A percentile compares a stretch with the other conserved stretches of the same genome.
Evolutionary conservation across 2,329 filamentous ascomycete species (phyloP).

Genomic region (Xylaria arbuscula): DNA sequence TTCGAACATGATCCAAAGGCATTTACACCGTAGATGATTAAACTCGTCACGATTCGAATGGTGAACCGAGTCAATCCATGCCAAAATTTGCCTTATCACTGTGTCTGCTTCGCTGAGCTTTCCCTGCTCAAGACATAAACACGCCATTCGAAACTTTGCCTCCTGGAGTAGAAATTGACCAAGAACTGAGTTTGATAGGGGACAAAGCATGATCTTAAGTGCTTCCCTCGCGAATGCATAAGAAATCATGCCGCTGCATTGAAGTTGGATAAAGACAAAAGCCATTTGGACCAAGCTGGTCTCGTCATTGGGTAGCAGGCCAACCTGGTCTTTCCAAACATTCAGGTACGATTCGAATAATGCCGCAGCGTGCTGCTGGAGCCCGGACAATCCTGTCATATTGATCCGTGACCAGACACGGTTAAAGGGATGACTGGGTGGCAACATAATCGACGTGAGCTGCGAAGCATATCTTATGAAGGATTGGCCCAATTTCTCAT

Average conservation of each 20-base stretch:
- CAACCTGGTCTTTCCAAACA: slow-evolving; percentile 43
- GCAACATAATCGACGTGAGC: slow-evolving; percentile 43
- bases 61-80: slow-evolving; percentile 42
- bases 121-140: slow-evolving; percentile 38
- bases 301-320: slow-evolving; percentile 37
- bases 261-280: slow-evolving; percentile 48
- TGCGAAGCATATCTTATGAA: slow-evolving; percentile 47
- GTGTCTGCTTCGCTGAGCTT: slow-evolving; percentile 42
- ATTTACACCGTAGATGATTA: slow-evolving; percentile 44
- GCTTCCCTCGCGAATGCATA: slow-evolving; percentile 41
- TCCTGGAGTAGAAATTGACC: slow-evolving; percentile 46
- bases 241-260: slow-evolving; percentile 45
- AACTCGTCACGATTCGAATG: slow-evolving; percentile 22
- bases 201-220: slow-evolving; percentile 38
- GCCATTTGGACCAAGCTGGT: slow-evolving; percentile 44
- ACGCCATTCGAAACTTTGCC: slow-evolving; percentile 43
- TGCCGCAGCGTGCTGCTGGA: slow-evolving; percentile 42
- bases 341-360: slow-evolving; percentile 47
- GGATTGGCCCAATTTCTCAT: slow-evolving; percentile 41
- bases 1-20: slow-evolving; percentile 45
- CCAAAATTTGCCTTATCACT: slow-evolving; percentile 38
- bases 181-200: slow-evolving; percentile 31
- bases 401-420: slow-evolving; percentile 46
- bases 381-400: slow-evolving; percentile 43
- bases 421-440: slow-evolving; percentile 45